Evolutionary conservation across 345 rosid species (phyloP).

Genomic region (Alliaria petiolata): DNA sequence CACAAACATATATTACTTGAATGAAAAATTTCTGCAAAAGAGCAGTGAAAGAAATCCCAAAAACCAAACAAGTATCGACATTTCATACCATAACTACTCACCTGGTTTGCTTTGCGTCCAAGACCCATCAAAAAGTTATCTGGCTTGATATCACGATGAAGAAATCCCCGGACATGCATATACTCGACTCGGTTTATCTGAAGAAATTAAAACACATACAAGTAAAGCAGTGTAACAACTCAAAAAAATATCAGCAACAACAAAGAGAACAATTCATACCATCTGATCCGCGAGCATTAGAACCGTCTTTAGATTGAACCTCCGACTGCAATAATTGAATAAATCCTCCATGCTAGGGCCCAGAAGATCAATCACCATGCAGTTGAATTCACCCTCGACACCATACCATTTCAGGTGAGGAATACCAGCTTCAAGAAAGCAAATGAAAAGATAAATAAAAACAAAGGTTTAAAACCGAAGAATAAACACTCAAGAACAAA

Average conservation of each 20-base stretch:
- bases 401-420: conserved; percentile 94
- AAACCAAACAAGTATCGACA: too few species aligned
- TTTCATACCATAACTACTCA: conserved; percentile 32
- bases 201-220: background rate
- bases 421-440: conserved; percentile 60
- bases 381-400: conserved; percentile 74
- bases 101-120: conserved; percentile 99
- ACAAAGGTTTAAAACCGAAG: background rate
- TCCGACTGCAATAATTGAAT: conserved; percentile 84
- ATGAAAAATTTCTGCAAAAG: too few species aligned
- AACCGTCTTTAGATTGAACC: conserved; percentile 76
- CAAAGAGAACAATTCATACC: conserved; percentile 30
- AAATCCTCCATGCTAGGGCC: conserved; percentile 94
- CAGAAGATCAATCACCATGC: conserved; percentile 89
- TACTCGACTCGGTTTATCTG: conserved; percentile 88
- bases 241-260: background rate
- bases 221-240: conserved; percentile 1
- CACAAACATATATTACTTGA: background rate
- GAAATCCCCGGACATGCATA: conserved; percentile 93
- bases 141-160: conserved; percentile 98
- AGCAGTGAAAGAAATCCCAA: too few species aligned
- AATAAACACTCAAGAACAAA: background rate
- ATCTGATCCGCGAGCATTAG: conserved; percentile 94
- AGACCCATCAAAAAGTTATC: conserved; percentile 98
- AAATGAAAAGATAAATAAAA: background rate